These are phyloP conservation scores for Kwoniella botswanensis DNA, from an alignment of 768 basidiomycete species.

Conservation along the genomic window DNA sequence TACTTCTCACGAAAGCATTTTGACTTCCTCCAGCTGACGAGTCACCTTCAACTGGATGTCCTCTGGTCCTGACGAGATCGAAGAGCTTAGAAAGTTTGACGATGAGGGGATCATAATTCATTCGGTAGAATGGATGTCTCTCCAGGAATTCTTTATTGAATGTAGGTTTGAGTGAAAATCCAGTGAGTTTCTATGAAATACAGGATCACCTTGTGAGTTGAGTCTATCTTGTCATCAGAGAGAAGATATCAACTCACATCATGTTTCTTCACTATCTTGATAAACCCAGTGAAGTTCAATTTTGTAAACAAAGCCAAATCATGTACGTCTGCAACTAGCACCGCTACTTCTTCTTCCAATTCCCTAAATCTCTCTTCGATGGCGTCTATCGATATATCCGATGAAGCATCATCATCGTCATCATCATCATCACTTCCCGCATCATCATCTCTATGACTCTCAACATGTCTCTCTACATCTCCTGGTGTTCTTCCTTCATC, in stretches of 20 bases:
- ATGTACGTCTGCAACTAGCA: slow-evolving; percentile 76
- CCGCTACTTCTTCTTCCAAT: slow-evolving; percentile 92
- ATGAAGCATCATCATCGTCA: slow-evolving; percentile 61
- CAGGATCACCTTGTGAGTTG: slow-evolving; percentile 2
- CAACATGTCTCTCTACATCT: slow-evolving; percentile 35
- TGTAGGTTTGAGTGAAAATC: slow-evolving; percentile 74
- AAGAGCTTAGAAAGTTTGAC: slow-evolving; percentile 94
- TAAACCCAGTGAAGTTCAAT: slow-evolving; percentile 96
- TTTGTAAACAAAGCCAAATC: slow-evolving; percentile 88
- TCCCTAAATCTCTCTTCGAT: slow-evolving; percentile 83
- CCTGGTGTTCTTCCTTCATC: slow-evolving; percentile 60
- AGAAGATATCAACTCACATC: slow-evolving; percentile 59
- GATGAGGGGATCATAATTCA: slow-evolving; percentile 77
- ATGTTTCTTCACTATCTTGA: slow-evolving; percentile 86
- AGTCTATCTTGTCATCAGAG: background rate
- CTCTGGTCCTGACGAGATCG: slow-evolving; percentile 91
- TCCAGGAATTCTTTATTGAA: slow-evolving; percentile 93
- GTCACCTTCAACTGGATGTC: slow-evolving; percentile 92
- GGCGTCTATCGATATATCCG: slow-evolving; percentile 69
- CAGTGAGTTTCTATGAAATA: slow-evolving; percentile 82
- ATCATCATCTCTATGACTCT: slow-evolving; percentile 48
- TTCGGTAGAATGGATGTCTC: slow-evolving; percentile 90
- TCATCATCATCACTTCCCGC: slow-evolving; percentile 58
- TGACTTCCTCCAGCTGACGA: slow-evolving; percentile 92
- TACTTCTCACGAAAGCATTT: slow-evolving; percentile 97